Evolutionary conservation across 2,329 filamentous ascomycete species (phyloP).

Genomic region (Colletotrichum sublineola): DNA sequence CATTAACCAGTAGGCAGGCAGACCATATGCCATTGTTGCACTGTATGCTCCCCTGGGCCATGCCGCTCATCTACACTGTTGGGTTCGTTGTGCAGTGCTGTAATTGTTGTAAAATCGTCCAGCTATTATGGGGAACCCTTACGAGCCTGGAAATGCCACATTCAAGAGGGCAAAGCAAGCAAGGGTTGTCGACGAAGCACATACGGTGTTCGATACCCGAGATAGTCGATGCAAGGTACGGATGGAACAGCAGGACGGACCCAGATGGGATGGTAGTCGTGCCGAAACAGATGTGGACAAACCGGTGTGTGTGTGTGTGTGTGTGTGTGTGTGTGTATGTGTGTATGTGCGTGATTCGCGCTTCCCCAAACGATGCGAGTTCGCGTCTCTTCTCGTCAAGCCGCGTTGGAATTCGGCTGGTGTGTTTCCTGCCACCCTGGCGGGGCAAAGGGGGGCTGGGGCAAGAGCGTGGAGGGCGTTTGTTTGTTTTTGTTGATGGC

Average conservation of each 20-base stretch:
- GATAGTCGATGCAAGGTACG: constrained; percentile 6
- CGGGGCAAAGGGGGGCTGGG: constrained; percentile 11
- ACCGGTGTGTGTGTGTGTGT: neutral
- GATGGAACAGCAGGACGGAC: neutral
- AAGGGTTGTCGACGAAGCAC: neutral
- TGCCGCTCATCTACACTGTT: neutral
- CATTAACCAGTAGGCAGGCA: neutral
- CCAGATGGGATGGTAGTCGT: too few species aligned
- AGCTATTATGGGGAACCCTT: neutral
- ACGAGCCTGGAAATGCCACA: neutral
- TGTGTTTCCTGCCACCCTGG: constrained; percentile 8
- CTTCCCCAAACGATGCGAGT: neutral
- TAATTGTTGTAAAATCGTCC: neutral
- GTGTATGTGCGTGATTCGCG: neutral
- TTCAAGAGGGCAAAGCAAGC: neutral
- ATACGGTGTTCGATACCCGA: neutral
- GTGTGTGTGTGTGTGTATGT: neutral
- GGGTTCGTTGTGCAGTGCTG: neutral
- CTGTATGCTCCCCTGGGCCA: neutral
- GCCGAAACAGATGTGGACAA: too few species aligned
- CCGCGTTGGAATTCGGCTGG: constrained; percentile 2
- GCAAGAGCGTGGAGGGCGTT: constrained; percentile 7
- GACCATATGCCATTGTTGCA: neutral
- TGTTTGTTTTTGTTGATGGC: constrained; percentile 11
- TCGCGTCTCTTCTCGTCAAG: constrained; percentile 1